Base-by-base conservation (phyloP, 345 rosid genomes). In the Anastatica hierochuntica region DNA sequence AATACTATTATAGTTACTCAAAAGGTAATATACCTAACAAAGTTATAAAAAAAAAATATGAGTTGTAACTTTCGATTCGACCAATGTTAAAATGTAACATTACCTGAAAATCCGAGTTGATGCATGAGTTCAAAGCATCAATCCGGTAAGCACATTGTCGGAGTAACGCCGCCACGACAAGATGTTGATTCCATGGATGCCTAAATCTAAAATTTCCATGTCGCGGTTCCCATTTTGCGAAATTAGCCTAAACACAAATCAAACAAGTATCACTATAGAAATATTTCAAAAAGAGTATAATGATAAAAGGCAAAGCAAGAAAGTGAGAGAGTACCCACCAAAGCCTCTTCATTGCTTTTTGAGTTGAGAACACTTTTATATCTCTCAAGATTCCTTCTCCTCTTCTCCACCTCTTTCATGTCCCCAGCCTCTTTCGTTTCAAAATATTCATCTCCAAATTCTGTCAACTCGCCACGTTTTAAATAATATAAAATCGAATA, bases 151-250 rank as follows among this genome's bases (percentile, higher is more conserved):
- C 88, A 53, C 88, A 85, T 43, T 76, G 77, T 1, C 85, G 56
- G 20, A 92, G 82, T 57, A 67, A 57, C 27, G 79, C 84, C 56
- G 79, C 90, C 15, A 83, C 72, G 38, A 65, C 31, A 13, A 78
- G 69, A 62, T 85, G 88, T 48, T 79, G 81, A 19, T 58, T 44
- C 98, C 95, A 92, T 8, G 96, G 95, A 44, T 88, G 77, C 43
- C 72, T 74, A n/a, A 79, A 68, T 23, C 96, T 88, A 52, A 85
- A 88, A 31, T 73, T 74, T 1, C 96, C 88, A 34, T 92, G 96
- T 78, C 88, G 79, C 4, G 95, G 98, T 70, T 92, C 98, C 98
- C 98, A 92, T 76, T 69, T 83, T 4, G 96, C 96, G 49, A 88
- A 87, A 70, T 74, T 79, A 42, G 74, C 82, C 97, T 90, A 48